phyloP scores from a whole-genome alignment of 306 rosid species.

The Boehmeria nivea region DNA sequence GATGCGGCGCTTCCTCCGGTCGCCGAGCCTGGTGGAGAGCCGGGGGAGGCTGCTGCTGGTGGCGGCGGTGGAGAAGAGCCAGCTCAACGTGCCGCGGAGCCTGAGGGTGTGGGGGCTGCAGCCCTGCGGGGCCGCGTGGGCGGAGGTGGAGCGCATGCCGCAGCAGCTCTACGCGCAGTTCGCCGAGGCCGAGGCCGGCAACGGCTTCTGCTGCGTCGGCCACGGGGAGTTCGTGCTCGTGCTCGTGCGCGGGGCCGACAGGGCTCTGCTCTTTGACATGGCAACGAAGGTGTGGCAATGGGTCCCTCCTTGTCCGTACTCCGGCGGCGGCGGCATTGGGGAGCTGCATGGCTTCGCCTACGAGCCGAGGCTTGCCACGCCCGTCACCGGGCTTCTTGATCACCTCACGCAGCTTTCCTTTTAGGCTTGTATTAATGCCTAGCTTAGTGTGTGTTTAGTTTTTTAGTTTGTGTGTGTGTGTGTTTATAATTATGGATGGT shows the following conservation, averaged over 20 bases:
- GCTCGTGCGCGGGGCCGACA: conserved; percentile 44
- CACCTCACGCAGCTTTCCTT: conserved; percentile 34
- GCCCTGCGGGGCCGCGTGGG: conserved; percentile 73
- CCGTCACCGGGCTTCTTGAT: conserved; percentile 70
- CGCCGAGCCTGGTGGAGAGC: conserved; percentile 67
- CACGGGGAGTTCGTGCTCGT: conserved; percentile 72
- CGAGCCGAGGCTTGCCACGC: conserved; percentile 76
- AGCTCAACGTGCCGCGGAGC: conserved; percentile 79
- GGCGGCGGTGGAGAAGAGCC: conserved; percentile 88
- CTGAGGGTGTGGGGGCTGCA: conserved; percentile 80
- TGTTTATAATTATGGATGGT: too few species aligned
- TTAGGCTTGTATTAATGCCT: too few species aligned
- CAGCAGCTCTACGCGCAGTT: conserved; percentile 72
- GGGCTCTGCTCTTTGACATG: conserved; percentile 61
- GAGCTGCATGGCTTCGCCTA: conserved; percentile 82
- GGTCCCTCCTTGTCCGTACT: conserved; percentile 88
- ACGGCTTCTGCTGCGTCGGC: conserved; percentile 72
- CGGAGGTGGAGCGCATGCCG: conserved; percentile 93
- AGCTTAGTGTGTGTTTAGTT: too few species aligned
- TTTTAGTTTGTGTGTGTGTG: too few species aligned
- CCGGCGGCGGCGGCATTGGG: conserved; percentile 7
- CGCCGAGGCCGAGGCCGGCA: conserved; percentile 51
- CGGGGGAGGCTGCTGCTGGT: conserved; percentile 55
- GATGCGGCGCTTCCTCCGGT: conserved; percentile 70
- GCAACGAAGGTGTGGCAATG: conserved; percentile 75